A percentile compares a stretch with the other conserved stretches of the same genome.
Evolutionary conservation across 2,329 filamentous ascomycete species (phyloP).

Genomic region (Pseudogymnoascus sp.): DNA sequence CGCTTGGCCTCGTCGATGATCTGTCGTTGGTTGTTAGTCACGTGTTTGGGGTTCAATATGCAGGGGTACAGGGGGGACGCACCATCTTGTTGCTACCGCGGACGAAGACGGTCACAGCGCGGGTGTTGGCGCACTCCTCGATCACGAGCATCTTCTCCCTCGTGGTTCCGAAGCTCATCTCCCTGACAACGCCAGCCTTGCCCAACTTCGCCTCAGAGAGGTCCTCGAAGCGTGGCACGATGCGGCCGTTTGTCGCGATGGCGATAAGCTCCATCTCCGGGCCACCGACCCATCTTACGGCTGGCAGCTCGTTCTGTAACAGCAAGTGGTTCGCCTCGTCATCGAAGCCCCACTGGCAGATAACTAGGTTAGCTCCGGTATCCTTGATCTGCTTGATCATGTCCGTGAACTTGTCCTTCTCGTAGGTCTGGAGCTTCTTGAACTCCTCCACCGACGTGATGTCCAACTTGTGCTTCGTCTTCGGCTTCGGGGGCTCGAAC

Average conservation of each 20-base stretch:
- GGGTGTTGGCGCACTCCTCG: conserved; percentile 96
- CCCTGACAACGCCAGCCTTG: conserved; percentile 76
- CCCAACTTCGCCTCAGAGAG: conserved; percentile 86
- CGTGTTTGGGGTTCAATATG: conserved; percentile 8
- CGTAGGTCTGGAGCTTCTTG: conserved; percentile 94
- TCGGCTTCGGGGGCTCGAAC: conserved; percentile 97
- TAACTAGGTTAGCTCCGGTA: conserved; percentile 91
- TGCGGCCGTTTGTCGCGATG: conserved; percentile 95
- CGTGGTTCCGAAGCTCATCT: conserved; percentile 95
- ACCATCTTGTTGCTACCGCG: conserved; percentile 99
- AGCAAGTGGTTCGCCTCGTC: conserved; percentile 97
- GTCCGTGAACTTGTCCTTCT: conserved; percentile 91
- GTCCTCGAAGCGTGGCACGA: conserved; percentile 95
- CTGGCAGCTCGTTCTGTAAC: conserved; percentile 90
- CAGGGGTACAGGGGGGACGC: conserved; percentile 26
- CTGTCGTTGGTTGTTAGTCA: conserved; percentile 36
- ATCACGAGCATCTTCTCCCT: conserved; percentile 99
- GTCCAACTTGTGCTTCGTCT: conserved; percentile 99
- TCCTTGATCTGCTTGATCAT: conserved; percentile 99
- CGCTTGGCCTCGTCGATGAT: conserved; percentile 99
- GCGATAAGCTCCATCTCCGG: conserved; percentile 98
- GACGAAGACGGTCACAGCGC: conserved; percentile 93
- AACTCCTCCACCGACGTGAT: conserved; percentile 97
- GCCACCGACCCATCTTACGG: conserved; percentile 94
- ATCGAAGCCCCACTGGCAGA: conserved; percentile 99